Evolutionary conservation across 768 basidiomycete species (phyloP), one percentile per base, ranked within the genome.

Genomic region (Boletus rufocinnamomeus): DNA sequence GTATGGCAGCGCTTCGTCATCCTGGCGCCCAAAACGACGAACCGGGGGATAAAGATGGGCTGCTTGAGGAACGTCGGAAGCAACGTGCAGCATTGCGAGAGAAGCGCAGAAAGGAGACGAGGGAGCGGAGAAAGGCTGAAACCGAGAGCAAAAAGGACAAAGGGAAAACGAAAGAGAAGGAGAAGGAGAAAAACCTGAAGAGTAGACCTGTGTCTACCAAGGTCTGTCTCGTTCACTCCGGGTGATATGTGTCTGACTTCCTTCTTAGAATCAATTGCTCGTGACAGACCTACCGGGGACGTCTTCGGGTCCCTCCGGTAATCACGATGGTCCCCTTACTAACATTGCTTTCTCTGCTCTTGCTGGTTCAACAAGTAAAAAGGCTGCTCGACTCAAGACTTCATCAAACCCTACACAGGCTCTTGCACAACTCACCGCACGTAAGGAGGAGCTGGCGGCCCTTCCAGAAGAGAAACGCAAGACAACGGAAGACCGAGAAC

Each of bases 391-490:
- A 50, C 77, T 89, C 61, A 86, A 89, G 71, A 85, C 86, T 0
- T 79, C 87, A 2, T 84, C 92, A 1, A 91, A 96, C 69, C 93
- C 95, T 2, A 76, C 85, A 10, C 90, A 93, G 64, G 97, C 97
- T 0, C 84, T 99, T 11, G 81, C 84, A 3, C 90, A 95, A 59
- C 81, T 99, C 11, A 75, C 84, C 11, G 80, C 85, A 34, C 86
- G 88, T 30, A 91, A 92, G 68, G 86, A 87, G 63, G 90, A 89
- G 65, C 76, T 97, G 2, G 85, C 87, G 0, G 70, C 81, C 0
- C 66, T 98, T 60, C 86, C 93, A 0, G 92, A 89, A 48, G 94
- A 95, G 55, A 92, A 92, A 69, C 84, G 92, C 30, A 88, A 89
- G 65, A 80, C 80, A 46, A 82, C 87, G 14, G 86, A 91, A 70